Percentiles rank a stretch among this genome's conserved stretches.
These are phyloP conservation scores for Termitomyces sp. DNA, from an alignment of 768 basidiomycete genomes.

Conservation along the genomic window DNA sequence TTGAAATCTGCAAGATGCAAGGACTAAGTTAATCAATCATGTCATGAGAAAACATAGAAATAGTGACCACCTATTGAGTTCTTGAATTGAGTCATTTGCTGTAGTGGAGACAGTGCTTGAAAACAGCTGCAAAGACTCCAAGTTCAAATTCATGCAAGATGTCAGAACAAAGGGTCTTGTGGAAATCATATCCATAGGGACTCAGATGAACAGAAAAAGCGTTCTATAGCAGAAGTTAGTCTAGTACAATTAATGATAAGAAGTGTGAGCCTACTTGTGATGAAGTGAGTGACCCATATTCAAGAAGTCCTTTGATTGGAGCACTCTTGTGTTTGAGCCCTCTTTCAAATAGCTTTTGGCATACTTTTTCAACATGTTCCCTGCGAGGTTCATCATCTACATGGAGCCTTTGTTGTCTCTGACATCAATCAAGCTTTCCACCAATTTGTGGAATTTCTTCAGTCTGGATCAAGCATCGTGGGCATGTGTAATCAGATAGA, in stretches of 20 bases:
- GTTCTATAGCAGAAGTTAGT: not conserved
- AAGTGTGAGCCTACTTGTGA: slow-evolving; percentile 9
- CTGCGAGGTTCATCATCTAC: not conserved
- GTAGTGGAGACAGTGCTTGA: slow-evolving; percentile 23
- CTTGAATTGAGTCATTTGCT: slow-evolving; percentile 14
- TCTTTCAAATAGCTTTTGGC: slow-evolving; percentile 9
- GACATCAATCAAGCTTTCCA: not conserved
- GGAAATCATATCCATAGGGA: not conserved
- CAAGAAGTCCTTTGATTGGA: slow-evolving; percentile 10
- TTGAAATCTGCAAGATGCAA: not conserved
- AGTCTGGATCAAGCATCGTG: slow-evolving; percentile 23
- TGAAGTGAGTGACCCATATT: slow-evolving; percentile 17
- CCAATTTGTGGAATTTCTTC: slow-evolving; percentile 25
- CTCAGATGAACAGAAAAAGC: not conserved
- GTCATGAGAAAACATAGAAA: not conserved
- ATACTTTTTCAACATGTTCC: not conserved
- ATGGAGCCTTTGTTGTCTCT: not conserved
- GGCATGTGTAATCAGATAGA: slow-evolving; percentile 23
- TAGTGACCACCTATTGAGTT: slow-evolving; percentile 26
- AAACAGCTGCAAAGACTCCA: slow-evolving; percentile 34
- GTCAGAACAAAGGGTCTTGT: slow-evolving; percentile 18
- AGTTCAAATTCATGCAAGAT: slow-evolving; percentile 36
- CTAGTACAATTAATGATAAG: not conserved
- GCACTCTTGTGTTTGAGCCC: not conserved
- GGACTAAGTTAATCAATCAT: slow-evolving; percentile 2